Conservation (phyloP, 2,329 filamentous ascomycete genomes). For the Clarireedia homoeocarpa region DNA sequence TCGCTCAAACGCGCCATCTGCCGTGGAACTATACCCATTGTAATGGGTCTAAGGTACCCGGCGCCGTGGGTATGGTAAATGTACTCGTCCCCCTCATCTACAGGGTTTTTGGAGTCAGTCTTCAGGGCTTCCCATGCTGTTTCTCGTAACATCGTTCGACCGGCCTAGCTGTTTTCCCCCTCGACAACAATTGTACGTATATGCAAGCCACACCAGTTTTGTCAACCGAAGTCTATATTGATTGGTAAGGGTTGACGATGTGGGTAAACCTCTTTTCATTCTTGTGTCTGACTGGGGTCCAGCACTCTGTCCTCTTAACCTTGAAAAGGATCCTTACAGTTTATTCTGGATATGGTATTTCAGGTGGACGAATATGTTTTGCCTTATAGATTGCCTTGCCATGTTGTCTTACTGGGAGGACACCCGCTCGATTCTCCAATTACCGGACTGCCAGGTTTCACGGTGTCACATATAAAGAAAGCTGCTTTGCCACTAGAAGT, state of each 20-base stretch:
- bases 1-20: constrained; percentile 6
- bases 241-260: constrained; percentile 4
- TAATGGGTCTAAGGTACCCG: constrained; percentile 7
- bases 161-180: background rate
- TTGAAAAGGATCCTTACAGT: background rate
- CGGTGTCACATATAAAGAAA: constrained; percentile 4
- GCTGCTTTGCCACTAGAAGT: background rate
- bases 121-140: constrained; percentile 1
- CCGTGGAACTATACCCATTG: constrained; percentile 3
- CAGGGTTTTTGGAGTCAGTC: constrained; percentile 6
- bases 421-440: background rate
- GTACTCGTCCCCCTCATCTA: background rate
- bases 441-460: background rate
- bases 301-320: background rate
- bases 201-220: constrained; percentile 8
- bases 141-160: constrained; percentile 5
- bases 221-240: constrained; percentile 2
- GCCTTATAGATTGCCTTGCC: constrained; percentile 4
- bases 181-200: constrained; percentile 5
- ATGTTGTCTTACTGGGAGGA: constrained; percentile 8
- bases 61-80: constrained; percentile 7
- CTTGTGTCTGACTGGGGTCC: constrained; percentile 5
- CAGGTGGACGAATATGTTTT: constrained; percentile 3
- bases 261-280: constrained; percentile 4
- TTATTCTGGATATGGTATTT: background rate